phyloP scores from a whole-genome alignment of 2,329 filamentous ascomycete genomes.

The Pseudogymnoascus sp. region DNA sequence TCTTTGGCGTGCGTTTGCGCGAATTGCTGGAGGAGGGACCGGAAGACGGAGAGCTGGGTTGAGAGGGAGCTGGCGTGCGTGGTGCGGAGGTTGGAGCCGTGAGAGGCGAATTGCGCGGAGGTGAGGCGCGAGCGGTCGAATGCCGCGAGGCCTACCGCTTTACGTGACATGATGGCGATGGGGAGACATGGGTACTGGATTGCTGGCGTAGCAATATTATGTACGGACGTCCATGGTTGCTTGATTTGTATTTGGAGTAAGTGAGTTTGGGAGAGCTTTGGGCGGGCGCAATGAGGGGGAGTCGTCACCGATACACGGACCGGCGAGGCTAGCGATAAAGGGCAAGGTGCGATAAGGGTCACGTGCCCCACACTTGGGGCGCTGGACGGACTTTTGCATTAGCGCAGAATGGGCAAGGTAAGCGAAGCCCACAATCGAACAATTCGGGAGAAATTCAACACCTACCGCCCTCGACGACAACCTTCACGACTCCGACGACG shows the following conservation, averaged over 20 bases:
- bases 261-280: neutral
- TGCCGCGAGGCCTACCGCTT: slow-evolving; percentile 83
- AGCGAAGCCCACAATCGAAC: slow-evolving; percentile 8
- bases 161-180: slow-evolving; percentile 51
- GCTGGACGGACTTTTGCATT: neutral
- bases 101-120: slow-evolving; percentile 80
- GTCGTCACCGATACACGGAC: neutral
- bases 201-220: neutral
- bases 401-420: slow-evolving; percentile 4
- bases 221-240: neutral
- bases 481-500: neutral
- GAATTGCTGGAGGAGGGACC: slow-evolving; percentile 90
- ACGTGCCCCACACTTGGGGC: neutral
- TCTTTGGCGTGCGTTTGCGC: slow-evolving; percentile 90
- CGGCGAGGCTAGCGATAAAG: neutral
- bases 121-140: slow-evolving; percentile 81
- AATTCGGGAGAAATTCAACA: slow-evolving; percentile 8
- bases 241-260: neutral
- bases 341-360: neutral
- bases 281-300: neutral
- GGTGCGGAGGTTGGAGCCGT: slow-evolving; percentile 79
- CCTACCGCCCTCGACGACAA: slow-evolving; percentile 6
- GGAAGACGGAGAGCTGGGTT: slow-evolving; percentile 92
- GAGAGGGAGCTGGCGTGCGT: slow-evolving; percentile 78
- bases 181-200: neutral